A percentile compares a stretch with the other conserved stretches of the same genome.
phyloP scores from a whole-genome alignment of 352 stramenopile genomes.

The Phytophthora litchii region DNA sequence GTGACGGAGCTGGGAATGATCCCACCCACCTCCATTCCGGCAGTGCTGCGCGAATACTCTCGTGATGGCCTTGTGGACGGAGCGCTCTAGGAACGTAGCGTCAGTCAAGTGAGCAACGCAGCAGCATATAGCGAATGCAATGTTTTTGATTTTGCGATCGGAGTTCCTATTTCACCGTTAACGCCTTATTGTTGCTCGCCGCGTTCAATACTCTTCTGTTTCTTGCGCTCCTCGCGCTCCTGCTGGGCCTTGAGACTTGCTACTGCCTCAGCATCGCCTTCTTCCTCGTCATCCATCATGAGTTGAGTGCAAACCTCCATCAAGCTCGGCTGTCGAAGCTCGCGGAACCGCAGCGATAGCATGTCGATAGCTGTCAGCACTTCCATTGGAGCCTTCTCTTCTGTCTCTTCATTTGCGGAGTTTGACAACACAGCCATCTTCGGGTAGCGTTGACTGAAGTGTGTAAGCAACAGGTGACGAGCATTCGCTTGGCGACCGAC shows the following conservation, averaged over 20 bases:
- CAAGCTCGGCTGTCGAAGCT: slow-evolving; percentile 62
- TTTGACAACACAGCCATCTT: slow-evolving; percentile 67
- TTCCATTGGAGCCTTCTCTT: slow-evolving; percentile 33
- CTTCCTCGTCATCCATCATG: slow-evolving; percentile 53
- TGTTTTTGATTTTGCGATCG: slow-evolving; percentile 25
- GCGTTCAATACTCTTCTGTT: slow-evolving; percentile 22
- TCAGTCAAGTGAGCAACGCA: slow-evolving; percentile 19
- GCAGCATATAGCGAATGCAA: slow-evolving; percentile 16
- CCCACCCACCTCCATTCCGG: slow-evolving; percentile 96
- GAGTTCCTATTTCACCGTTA: no score
- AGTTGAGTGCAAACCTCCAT: slow-evolving; percentile 74
- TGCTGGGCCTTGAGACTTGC: slow-evolving; percentile 28
- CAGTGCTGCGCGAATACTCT: slow-evolving; percentile 95
- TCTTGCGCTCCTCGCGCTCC: slow-evolving; percentile 31
- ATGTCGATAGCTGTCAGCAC: slow-evolving; percentile 80
- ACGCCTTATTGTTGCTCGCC: slow-evolving; percentile 22
- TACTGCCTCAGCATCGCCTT: slow-evolving; percentile 17
- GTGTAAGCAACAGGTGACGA: slow-evolving; percentile 93
- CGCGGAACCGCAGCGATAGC: slow-evolving; percentile 71
- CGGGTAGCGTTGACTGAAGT: slow-evolving; percentile 93
- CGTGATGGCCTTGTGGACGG: slow-evolving; percentile 66
- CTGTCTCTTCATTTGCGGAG: slow-evolving; percentile 11
- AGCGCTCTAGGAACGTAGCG: slow-evolving; percentile 18
- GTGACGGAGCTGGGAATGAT: slow-evolving; percentile 98
- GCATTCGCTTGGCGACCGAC: slow-evolving; percentile 81